Percentiles rank a stretch among this genome's conserved stretches.
Evolutionary conservation across 2,329 filamentous ascomycete genomes (phyloP).

Genomic region (Dothistroma pini): DNA sequence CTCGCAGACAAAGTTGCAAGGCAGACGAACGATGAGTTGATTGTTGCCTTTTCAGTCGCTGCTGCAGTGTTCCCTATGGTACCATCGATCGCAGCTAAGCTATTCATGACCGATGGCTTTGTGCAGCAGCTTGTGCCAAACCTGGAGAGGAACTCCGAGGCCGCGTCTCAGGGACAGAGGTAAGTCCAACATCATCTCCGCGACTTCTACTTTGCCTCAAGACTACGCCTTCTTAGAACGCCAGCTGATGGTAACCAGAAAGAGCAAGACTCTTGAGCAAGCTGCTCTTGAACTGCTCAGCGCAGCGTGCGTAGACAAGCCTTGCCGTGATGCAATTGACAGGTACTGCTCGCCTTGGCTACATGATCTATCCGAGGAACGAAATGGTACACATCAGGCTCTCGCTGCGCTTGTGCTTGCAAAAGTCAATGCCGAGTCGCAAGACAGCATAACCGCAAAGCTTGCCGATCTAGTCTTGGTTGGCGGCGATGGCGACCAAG

Average conservation of each 20-base stretch:
- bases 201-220: not conserved
- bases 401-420: constrained; percentile 54
- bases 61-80: constrained; percentile 83
- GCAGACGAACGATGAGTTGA: constrained; percentile 80
- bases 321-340: constrained; percentile 77
- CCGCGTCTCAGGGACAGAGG: constrained; percentile 32
- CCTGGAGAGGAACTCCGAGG: constrained; percentile 51
- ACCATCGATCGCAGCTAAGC: constrained; percentile 66
- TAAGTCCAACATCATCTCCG: constrained; percentile 9
- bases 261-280: constrained; percentile 80
- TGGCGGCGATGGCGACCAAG: constrained; percentile 52
- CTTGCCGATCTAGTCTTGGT: constrained; percentile 33
- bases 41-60: constrained; percentile 90
- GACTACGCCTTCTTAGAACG: not conserved
- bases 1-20: constrained; percentile 68
- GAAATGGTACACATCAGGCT: constrained; percentile 33
- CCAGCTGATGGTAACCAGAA: constrained; percentile 54
- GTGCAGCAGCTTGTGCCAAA: constrained; percentile 63
- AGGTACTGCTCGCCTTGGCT: constrained; percentile 87
- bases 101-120: constrained; percentile 90
- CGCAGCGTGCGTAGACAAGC: constrained; percentile 79
- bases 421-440: constrained; percentile 40
- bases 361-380: constrained; percentile 65
- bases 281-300: constrained; percentile 86
- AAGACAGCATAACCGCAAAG: constrained; percentile 29